Evolutionary conservation across 2,329 filamentous ascomycete genomes (phyloP), one percentile per base, ranked within the genome.

Genomic region (Penicillium sp.): DNA sequence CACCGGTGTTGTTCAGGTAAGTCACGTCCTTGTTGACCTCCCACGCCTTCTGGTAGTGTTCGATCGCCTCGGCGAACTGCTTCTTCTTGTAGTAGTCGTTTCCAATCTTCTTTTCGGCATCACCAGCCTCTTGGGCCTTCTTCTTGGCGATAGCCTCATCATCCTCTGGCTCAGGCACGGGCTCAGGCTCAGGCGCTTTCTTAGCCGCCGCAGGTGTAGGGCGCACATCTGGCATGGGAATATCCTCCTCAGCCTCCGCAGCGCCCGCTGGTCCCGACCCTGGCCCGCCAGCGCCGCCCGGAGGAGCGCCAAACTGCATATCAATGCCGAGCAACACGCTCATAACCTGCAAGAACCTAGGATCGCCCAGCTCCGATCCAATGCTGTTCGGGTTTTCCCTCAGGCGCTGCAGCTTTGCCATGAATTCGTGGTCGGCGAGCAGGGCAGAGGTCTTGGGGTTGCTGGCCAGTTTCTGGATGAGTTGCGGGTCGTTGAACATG

Each of bases 41-140:
- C 94, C 94, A 99, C 0, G 94, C 94, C 74, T 96, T 95, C 71
- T 75, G 83, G 81, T 99, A 99, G 79, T 99, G 91, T 70, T 87
- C 85, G 67, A 99, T 97, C 51, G 94, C 94, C 69, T 89, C 86
- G 67, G 97, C 94, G 64, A 99, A 97, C 71, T 97, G 87, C 65
- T 91, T 88, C 84, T 97, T 97, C 87, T 99, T 99, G 83, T 99
- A 99, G 73, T 88, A 87, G 65, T 94, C 91, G 14, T 93, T 99
- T 57, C 94, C 94, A 57, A 95, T 80, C 28, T 87, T 89, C 84
- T 99, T 99, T 77, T 97, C 89, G 72, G 91, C 90, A 66, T 99
- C 94, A 46, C 92, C 94, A 61, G 89, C 90, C 68, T 88, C 90
- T 80, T 97, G 96, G 42, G 91, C 90, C 80, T 94, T 90, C 77